Evolutionary conservation across 257 asterid species (phyloP).

Genomic region (Solanum lycopersicoides): DNA sequence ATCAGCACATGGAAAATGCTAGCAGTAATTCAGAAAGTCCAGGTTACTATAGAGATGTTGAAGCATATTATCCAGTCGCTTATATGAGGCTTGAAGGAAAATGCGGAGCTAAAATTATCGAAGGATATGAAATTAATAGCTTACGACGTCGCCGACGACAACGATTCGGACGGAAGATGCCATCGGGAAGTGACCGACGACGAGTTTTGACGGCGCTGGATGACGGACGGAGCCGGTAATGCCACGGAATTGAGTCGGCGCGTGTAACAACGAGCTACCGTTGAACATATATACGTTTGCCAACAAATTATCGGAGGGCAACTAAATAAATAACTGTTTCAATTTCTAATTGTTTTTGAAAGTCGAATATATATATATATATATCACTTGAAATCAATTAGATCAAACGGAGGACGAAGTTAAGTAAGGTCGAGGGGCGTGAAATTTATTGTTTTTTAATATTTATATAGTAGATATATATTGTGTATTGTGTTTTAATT

Average conservation of each 20-base stretch:
- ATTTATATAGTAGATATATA: no score
- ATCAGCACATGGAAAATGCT: not conserved
- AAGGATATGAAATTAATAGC: constrained; percentile 5
- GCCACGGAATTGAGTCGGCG: constrained; percentile 30
- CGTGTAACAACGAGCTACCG: constrained; percentile 44
- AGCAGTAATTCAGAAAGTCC: not conserved
- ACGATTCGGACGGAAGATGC: constrained; percentile 56
- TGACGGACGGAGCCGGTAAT: constrained; percentile 8
- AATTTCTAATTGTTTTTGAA: not conserved
- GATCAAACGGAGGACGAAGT: not conserved
- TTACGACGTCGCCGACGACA: constrained; percentile 88
- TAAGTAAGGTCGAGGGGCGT: not conserved
- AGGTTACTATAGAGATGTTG: not conserved
- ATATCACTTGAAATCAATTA: no score
- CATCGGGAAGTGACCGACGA: constrained; percentile 24
- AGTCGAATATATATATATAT: no score
- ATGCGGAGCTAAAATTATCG: not conserved
- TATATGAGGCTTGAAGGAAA: not conserved
- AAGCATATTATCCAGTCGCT: not conserved
- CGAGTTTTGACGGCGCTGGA: constrained; percentile 9
- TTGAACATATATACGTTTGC: constrained; percentile 4
- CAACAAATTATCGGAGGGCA: not conserved
- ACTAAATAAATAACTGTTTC: not conserved
- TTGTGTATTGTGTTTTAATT: not conserved
- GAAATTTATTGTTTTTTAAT: no score